Evolutionary conservation across 768 basidiomycete genomes (phyloP), one percentile per base, ranked within the genome.

Genomic region (Asterophora parasitica): DNA sequence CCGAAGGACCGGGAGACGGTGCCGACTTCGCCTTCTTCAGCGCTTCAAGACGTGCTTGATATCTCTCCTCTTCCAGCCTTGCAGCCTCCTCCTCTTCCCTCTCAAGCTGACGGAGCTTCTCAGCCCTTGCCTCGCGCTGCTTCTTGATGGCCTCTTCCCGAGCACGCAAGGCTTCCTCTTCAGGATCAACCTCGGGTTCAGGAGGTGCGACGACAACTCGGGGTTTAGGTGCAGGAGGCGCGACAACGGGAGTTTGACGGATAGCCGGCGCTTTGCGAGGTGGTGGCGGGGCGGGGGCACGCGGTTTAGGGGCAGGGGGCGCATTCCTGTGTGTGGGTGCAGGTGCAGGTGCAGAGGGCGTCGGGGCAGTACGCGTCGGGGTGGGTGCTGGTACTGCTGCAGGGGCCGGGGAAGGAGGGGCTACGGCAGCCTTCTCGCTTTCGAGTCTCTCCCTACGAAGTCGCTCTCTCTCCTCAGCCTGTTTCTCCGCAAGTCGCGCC

Each of bases 381-480:
- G 71, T 67, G 39, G 75, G 58, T n/a, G 67, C 63, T 15, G 65
- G 65, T 3, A 59, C 58, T 2, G 41, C 17, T 11, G 47, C 52
- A 4, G 57, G 57, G 4, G 52, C 52, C 8, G 65, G 65, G 7
- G 72, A 63, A 19, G 72, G 65, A 9, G 72, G 64, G 1, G 61
- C 56, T 40, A 64, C 80, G 47, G 79, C 51, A 0, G 79, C 82
- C 61, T 80, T 84, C 65, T 89, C 92, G 30, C 73, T 78, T 37
- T 87, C 88, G 32, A 98, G 62, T 42, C 89, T 73, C 55, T 88
- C 86, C 53, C 71, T 75, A 37, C 95, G 75, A 34, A 79, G 63
- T 41, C 75, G 74, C 58, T 92, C 90, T 47, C 93, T 74, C 51
- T 88, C 88, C 54, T 86, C 85, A 2, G 87, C 85, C 56, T 88